Base-by-base conservation (phyloP, 2,329 filamentous ascomycete genomes). In the Didymella glomerata region DNA sequence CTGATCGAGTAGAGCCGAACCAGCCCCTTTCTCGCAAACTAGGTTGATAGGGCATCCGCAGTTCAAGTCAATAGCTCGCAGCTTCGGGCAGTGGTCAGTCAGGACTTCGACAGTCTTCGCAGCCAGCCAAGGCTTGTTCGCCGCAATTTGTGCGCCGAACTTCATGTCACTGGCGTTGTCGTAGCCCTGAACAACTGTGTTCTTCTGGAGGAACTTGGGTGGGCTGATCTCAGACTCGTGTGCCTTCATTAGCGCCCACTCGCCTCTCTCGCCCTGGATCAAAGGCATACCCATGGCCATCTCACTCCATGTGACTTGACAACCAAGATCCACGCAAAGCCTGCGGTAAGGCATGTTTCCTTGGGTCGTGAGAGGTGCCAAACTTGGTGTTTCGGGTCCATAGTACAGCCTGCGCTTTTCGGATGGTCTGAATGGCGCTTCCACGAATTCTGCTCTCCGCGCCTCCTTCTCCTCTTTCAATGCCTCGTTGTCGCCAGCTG, bases 1-100 rank as follows among this genome's bases (percentile, higher is more conserved):
- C 53, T 89, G 84, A 70, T 99, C 95, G n/a, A 99, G 87, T 16
- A 99, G 86, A 1, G 92, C 94, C 20, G 94, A 97, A 4, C 95
- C 95, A 40, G 91, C 92, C 49, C 95, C 95, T 45, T 90, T 85
- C 68, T 93, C 88, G 82, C 88, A 98, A 50, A 99, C 89, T 68
- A 97, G 86, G 74, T 99, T 95, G 73, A 99, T 97, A 4, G 95
- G 95, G 73, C 95, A 99, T 44, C 95, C 95, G 70, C 94, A 98
- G 81, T 99, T 99, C 67, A 99, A 83, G 72, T 99, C 95, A 65
- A 99, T 91, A 38, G 97, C 87, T 34, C 95, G 91, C 20, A 99
- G 84, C 69, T 92, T 87, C 3, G 95, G 93, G 57, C 93, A 88
- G 64, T 90, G 87, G 28, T 85, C 84, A 5, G 89, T 89, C 46